Evolutionary conservation across 2,329 filamentous ascomycete genomes (phyloP), one percentile per base, ranked within the genome.

Genomic region (Phialophora tarda): DNA sequence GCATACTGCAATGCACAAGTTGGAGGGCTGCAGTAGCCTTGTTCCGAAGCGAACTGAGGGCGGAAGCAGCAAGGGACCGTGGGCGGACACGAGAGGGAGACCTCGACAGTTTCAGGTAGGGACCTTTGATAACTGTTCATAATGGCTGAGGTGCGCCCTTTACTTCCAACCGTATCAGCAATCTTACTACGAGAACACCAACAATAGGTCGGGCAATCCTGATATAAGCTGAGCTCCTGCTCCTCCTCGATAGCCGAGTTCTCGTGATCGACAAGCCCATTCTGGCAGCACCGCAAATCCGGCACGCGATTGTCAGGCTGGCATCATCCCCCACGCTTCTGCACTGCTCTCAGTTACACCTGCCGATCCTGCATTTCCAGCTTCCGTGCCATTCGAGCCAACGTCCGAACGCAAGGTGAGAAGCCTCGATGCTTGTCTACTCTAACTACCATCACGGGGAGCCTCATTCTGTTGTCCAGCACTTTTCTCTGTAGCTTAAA

Each of bases 11-110:
- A 51, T 51, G 48, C 14, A 28, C 10, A 28, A n/a, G 53, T 10
- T 55, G 14, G 12, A 34, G 4, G 14, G 23, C n/a, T 54, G 59
- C 59, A 61, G 59, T 61, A 61, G 59, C 59, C 59, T 54, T 41
- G 59, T 8, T 12, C 28, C n/a, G 23, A 51, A 51, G 48, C 48
- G 48, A 50, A 41, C 41, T 50, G 34, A 30, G n/a, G 11, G 30
- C 4, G 24, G 57, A 60, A 51, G 57, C 48, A 23, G 21, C 30
- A 55, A 55, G 26, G 28, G 26, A 34, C 53, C 53, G 53, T 32
- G 26, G 53, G 53, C 14, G 26, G n/a, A 30, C 53, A 55, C 53
- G 14, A 55, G 53, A 30, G 24, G n/a, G n/a, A 21, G 28, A 28
- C 21, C 48, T 51, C 48, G 5, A 28, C 48, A 51, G 10, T 23